Base-by-base conservation (phyloP, 1,139 yeast species). In the Yamadazyma dushanensis region DNA sequence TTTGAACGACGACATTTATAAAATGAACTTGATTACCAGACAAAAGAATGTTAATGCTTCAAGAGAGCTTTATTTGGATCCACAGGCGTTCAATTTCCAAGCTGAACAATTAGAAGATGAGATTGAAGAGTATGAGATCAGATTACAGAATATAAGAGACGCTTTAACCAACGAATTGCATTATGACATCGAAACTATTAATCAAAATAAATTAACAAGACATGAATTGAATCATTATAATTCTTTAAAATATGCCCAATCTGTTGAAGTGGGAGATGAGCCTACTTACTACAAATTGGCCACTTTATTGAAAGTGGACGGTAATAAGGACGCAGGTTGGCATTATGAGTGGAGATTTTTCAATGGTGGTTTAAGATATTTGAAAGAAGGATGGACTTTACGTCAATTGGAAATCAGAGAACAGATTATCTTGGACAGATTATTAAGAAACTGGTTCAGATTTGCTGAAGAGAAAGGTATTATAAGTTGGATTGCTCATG, bases 401-500 rank as follows among this genome's bases (percentile, higher is more conserved):
- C 41, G 43, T 3, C 63, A 61, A 41, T 47, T 59, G 26, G 63
- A 58, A 39, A 52, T 57, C 20, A 39, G 64, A 27, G 53, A 59
- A 41, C 59, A 57, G 37, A 57, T 60, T 28, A 61, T 62, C 10
- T 50, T 62, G 34, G 66, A 61, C 30, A 45, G 66, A 25, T 50
- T 62, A 29, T 50, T 61, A 30, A 48, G 67, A 31, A 61, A 59
- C 39, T 62, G 67, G 67, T 56, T 56, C 38, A 48, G 61, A 35
- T 62, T 61, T 43, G 62, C 66, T 6, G 61, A 59, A 44, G 65
- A 57, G 40, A 61, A 60, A 39, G 67, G 66, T 10, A 57, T 60
- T 26, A 56, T 61, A 4, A 59, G 73, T n/a, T 71, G 77, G 66
- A 58, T 73, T 22, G 77, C 78, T 3, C 80, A 74, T 50, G 80